Conservation (phyloP, 1,284 basidiomycete genomes). For the Sporisorium reilianum region DNA sequence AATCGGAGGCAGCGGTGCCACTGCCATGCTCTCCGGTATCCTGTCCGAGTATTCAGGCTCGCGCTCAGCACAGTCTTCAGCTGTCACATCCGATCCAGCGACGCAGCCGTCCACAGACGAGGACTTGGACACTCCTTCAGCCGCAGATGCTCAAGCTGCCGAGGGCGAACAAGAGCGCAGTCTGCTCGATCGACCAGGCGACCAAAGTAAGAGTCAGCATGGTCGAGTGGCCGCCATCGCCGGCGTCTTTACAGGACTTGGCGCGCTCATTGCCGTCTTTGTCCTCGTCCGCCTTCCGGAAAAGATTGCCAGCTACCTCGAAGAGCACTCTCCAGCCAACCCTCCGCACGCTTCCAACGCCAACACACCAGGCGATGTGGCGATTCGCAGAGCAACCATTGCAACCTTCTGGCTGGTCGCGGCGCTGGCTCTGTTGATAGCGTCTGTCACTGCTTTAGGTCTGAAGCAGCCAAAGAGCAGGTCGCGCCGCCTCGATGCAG, state of each 20-base stretch:
- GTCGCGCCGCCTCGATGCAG: background rate
- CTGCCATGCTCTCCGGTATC: constrained; percentile 55
- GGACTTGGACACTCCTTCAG: constrained; percentile 6
- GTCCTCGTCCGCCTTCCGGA: constrained; percentile 52
- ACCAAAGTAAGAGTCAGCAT: constrained; percentile 16
- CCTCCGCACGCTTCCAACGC: background rate
- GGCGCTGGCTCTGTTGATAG: constrained; percentile 28
- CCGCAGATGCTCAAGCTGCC: constrained; percentile 8
- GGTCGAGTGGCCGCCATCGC: constrained; percentile 51
- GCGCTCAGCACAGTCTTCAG: background rate
- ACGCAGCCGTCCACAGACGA: background rate
- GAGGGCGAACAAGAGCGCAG: background rate
- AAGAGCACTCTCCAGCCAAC: constrained; percentile 1
- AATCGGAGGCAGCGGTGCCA: constrained; percentile 51
- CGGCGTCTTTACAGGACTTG: constrained; percentile 51
- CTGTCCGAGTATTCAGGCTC: constrained; percentile 34
- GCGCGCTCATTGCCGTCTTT: constrained; percentile 53
- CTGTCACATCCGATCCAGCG: background rate
- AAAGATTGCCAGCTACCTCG: constrained; percentile 41
- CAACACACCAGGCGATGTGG: constrained; percentile 15
- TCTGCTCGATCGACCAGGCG: background rate
- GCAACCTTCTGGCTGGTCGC: constrained; percentile 50
- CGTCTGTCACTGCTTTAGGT: constrained; percentile 28
- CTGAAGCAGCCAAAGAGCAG: constrained; percentile 8
- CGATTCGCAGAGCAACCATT: constrained; percentile 30